Evolutionary conservation across 2,329 filamentous ascomycete genomes (phyloP).

Genomic region (Calycina marina): DNA sequence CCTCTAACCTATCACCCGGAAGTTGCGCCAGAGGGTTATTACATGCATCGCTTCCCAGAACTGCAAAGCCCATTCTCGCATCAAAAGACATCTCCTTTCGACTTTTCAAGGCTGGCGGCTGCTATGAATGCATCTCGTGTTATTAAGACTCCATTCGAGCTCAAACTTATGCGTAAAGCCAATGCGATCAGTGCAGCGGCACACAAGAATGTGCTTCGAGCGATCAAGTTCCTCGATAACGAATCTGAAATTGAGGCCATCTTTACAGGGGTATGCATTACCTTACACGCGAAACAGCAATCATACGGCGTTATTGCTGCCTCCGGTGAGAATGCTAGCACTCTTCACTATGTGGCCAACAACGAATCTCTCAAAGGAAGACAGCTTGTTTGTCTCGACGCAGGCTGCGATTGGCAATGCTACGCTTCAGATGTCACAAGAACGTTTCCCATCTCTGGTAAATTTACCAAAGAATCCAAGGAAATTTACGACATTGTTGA

Average conservation of each 20-base stretch:
- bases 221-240: conserved; percentile 48
- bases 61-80: too few species aligned
- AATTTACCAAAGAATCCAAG: conserved; percentile 52
- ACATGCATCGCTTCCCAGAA: too few species aligned
- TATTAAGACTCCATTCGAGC: conserved; percentile 74
- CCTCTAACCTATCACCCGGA: too few species aligned
- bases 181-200: conserved; percentile 66
- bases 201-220: conserved; percentile 57
- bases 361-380: conserved; percentile 54
- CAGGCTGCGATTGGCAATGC: conserved; percentile 69
- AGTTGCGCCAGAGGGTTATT: too few species aligned
- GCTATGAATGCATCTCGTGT: conserved; percentile 73
- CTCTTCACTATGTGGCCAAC: conserved; percentile 77
- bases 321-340: conserved; percentile 66
- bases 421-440: conserved; percentile 88
- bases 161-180: conserved; percentile 67
- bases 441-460: conserved; percentile 64
- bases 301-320: conserved; percentile 85
- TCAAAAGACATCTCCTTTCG: conserved; percentile 23
- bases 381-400: conserved; percentile 71
- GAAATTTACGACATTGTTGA: conserved; percentile 67
- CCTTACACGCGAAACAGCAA: conserved; percentile 58
- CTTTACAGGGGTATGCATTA: conserved; percentile 59
- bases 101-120: conserved; percentile 40
- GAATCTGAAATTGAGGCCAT: conserved; percentile 75